Evolutionary conservation across 805 yeast species (phyloP).

Genomic region (Saitoella complicata): DNA sequence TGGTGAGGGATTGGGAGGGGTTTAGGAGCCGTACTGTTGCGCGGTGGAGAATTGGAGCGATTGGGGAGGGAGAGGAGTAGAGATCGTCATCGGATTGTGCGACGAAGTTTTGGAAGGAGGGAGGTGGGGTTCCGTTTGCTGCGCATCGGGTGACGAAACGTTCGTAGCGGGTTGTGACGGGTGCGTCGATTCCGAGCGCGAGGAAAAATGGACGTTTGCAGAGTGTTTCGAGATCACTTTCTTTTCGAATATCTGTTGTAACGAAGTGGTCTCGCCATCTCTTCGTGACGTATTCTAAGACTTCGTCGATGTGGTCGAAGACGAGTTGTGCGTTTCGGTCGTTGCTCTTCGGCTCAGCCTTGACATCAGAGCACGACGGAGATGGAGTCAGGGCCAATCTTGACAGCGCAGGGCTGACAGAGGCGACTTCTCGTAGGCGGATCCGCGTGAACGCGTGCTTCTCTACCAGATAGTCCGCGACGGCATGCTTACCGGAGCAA

Average conservation of each 20-base stretch:
- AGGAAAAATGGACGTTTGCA: constrained; percentile 58
- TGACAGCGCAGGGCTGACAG: not conserved
- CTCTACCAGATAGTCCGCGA: constrained; percentile 37
- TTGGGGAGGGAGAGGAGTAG: constrained; percentile 15
- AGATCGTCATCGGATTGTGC: constrained; percentile 20
- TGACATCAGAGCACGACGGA: constrained; percentile 14
- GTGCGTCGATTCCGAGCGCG: constrained; percentile 65
- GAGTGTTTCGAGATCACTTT: constrained; percentile 26
- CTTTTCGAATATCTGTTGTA: constrained; percentile 31
- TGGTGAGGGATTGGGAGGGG: constrained; percentile 23
- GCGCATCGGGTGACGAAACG: constrained; percentile 4
- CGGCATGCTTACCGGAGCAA: constrained; percentile 50
- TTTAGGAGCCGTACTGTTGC: constrained; percentile 48
- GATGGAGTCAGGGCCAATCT: not conserved
- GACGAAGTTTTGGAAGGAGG: constrained; percentile 25
- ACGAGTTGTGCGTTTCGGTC: constrained; percentile 2
- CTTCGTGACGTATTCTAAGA: constrained; percentile 45
- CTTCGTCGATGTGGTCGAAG: constrained; percentile 28
- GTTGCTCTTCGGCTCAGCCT: constrained; percentile 1
- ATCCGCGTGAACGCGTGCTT: constrained; percentile 11
- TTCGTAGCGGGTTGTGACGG: constrained; percentile 32
- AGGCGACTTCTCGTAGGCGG: not conserved
- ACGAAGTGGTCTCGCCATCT: constrained; percentile 54
- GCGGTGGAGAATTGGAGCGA: constrained; percentile 29
- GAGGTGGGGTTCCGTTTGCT: not conserved